Base-by-base conservation (phyloP, 2,329 filamentous ascomycete genomes). In the Claviceps fusiformis region DNA sequence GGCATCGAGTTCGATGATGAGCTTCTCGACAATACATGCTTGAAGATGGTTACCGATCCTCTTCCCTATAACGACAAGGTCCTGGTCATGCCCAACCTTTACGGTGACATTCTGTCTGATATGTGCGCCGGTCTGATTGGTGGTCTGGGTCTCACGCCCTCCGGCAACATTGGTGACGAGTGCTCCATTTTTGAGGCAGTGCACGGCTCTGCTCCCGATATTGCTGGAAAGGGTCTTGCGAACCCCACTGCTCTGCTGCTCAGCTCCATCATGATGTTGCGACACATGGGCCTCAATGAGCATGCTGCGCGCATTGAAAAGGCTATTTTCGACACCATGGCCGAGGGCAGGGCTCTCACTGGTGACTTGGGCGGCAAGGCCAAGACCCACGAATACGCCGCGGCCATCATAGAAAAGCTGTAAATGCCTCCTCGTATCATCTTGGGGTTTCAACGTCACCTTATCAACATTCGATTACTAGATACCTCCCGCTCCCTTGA, bases 121-220 rank as follows among this genome's bases (percentile, higher is more conserved):
- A 95, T 97, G 89, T 97, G 93, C 79, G 93, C 93, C 67, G 93
- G 93, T 77, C 81, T 98, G 64, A 97, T 98, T 67, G 93, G 93
- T 71, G 93, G 93, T 74, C 87, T 98, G 61, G 93, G 93, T 71
- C 84, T 98, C 53, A 96, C 93, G 44, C 93, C 93, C 62, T 97
- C 92, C 44, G 93, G 92, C 68, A 98, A 98, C 83, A 97, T 96
- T 69, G 93, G 90, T 74, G 90, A 96, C 75, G 88, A 95, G 79
- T 97, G 90, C 86, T 95, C 89, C 71, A 96, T 97, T 78, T 98
- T 98, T 78, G 93, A 98, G 79, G 93, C 93, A 66, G 93, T 98
- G 67, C 93, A 98, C 80, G 92, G 92, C 65, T 95, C 90, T 62
- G 92, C 92, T 58, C 92, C 92, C 58, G 92, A 97, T 73, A 97